Evolutionary conservation across 495 filamentous ascomycete species (phyloP), one percentile per base, ranked within the genome.

Genomic region (Tuber calosporum): DNA sequence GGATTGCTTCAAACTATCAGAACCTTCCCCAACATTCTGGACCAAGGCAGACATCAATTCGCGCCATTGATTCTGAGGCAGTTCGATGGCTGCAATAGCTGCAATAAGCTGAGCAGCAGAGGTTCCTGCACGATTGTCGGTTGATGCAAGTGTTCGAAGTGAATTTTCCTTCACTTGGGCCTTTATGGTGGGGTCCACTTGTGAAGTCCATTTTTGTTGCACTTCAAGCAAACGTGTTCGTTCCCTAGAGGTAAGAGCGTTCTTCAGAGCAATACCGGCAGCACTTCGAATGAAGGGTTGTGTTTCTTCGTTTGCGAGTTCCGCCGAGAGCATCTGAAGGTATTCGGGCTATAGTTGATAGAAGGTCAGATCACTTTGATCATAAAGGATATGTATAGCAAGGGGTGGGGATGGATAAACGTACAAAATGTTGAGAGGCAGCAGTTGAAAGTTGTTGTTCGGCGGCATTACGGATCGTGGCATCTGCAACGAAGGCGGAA

Each of bases 191-290:
- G 87, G 85, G 79, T 90, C 89, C 53, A 94, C 90, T 83, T 91
- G 89, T 74, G 89, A 86, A 48, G 93, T 85, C 95, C 95, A 99
- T 91, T 94, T 91, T 75, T 87, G 85, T 83, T 98, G 95, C 77
- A 97, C 86, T 80, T 94, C 91, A 72, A 89, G 89, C 85, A 97
- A 88, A 79, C 92, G 91, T 78, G 90, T 85, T 80, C 89, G 89
- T 83, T 99, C 96, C 84, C 94, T 92, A 74, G 94, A 91, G 69
- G 91, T 91, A 83, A 99, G 96, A 79, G 95, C 89, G 86, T 99
- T 99, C 86, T 99, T 99, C 80, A 99, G 84, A 68, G 94, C 93
- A 78, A 99, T 88, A 91, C 93, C 95, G 73, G 95, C 95, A 72
- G 95, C 94, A 71, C 90, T 89, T 86, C 95, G 90, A 79, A 97